A percentile compares a stretch with the other conserved stretches of the same genome.
phyloP scores from a whole-genome alignment of 192 early-diverging fungal species.

The Pilaira anomala region DNA sequence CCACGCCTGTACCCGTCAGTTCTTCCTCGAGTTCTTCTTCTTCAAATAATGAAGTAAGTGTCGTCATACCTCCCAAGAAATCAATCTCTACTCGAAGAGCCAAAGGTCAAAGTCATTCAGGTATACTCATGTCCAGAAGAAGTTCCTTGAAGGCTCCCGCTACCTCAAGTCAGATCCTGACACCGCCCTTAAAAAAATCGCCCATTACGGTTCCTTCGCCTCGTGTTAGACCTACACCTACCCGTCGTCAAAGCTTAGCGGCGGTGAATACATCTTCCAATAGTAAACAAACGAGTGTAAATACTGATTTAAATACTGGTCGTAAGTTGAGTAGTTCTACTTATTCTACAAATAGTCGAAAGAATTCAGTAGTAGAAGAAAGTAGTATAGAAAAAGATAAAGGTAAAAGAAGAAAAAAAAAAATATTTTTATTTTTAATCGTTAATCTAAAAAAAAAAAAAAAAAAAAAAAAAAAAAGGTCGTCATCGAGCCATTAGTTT shows the following conservation, averaged over 20 bases:
- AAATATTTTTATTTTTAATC: background rate
- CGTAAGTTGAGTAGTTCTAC: background rate
- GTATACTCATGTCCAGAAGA: background rate
- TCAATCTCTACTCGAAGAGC: slow-evolving; percentile 1
- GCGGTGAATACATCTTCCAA: background rate
- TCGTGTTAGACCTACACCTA: slow-evolving; percentile 8
- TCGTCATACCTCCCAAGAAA: background rate
- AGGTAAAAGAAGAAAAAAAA: background rate
- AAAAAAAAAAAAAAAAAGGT: background rate
- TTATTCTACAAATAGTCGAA: slow-evolving; percentile 3
- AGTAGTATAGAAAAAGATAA: background rate
- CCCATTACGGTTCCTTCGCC: background rate
- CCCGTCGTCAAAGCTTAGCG: slow-evolving; percentile 5
- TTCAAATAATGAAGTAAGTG: background rate
- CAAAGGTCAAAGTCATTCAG: slow-evolving; percentile 9
- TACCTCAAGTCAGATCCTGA: background rate
- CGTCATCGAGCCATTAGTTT: slow-evolving; percentile 20
- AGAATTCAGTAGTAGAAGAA: slow-evolving; percentile 19
- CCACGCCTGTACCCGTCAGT: slow-evolving; percentile 1
- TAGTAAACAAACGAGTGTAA: background rate
- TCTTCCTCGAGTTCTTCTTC: slow-evolving; percentile 15
- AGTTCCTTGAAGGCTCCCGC: slow-evolving; percentile 4
- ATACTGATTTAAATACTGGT: background rate
- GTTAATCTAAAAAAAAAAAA: background rate
- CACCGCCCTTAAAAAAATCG: background rate